A percentile compares a stretch with the other conserved stretches of the same genome.
These are phyloP conservation scores for Pinus tabuliformis DNA, from an alignment of 75 land plant species.

Conservation along the genomic window DNA sequence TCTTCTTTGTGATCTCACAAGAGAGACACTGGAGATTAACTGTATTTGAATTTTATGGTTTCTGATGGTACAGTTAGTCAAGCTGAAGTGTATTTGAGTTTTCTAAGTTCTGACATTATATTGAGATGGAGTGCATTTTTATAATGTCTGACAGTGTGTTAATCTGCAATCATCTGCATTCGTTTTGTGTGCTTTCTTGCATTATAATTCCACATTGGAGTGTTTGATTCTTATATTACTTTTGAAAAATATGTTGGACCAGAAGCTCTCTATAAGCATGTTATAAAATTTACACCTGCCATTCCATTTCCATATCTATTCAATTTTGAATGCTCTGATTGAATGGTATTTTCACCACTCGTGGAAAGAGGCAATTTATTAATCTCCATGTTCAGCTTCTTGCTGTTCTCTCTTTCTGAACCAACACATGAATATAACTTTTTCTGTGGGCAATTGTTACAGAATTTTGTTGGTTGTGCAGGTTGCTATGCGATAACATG, in stretches of 20 bases:
- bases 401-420: too few species aligned
- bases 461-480: too few species aligned
- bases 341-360: neutral
- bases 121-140: neutral
- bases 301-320: neutral
- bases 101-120: neutral
- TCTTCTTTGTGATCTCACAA: too few species aligned
- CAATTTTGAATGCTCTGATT: neutral
- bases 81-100: neutral
- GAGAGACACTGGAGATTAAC: too few species aligned
- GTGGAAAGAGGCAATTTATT: neutral
- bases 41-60: neutral
- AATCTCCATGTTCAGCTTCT: too few species aligned
- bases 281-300: neutral
- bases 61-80: neutral
- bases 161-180: too few species aligned
- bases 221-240: neutral
- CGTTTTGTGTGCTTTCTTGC: neutral
- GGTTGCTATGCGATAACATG: too few species aligned
- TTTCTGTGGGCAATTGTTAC: too few species aligned
- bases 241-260: too few species aligned
- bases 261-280: neutral
- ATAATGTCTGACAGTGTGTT: too few species aligned
- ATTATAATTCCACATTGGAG: neutral
- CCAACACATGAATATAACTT: too few species aligned